These are phyloP conservation scores for Alnus glutinosa DNA, from an alignment of 306 rosid genomes.

Conservation along the genomic window DNA sequence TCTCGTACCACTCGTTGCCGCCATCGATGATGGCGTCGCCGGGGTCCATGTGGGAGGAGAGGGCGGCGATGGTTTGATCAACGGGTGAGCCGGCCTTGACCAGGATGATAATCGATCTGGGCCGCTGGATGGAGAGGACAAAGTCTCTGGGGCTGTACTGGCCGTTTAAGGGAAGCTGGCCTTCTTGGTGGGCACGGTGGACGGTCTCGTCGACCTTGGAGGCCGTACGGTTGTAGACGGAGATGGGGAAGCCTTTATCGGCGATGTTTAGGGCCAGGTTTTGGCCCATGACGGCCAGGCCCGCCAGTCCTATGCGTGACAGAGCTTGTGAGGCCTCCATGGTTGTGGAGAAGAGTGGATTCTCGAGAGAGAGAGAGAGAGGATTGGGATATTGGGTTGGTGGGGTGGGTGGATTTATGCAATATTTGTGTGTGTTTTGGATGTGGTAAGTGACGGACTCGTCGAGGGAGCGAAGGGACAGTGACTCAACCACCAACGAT, in stretches of 20 bases:
- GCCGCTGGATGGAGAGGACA: conserved; percentile 78
- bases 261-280: conserved; percentile 95
- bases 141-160: conserved; percentile 80
- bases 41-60: conserved; percentile 71
- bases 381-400: conserved; percentile 13
- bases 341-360: neutral
- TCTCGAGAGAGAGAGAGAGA: neutral
- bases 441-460: conserved; percentile 58
- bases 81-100: conserved; percentile 95
- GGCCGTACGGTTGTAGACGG: conserved; percentile 88
- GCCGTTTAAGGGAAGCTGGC: conserved; percentile 66
- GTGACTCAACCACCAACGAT: conserved; percentile 39
- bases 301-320: conserved; percentile 88
- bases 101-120: conserved; percentile 88
- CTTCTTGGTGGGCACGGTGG: conserved; percentile 69
- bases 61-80: conserved; percentile 81
- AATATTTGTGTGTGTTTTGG: neutral
- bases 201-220: conserved; percentile 90
- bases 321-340: conserved; percentile 71
- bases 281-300: conserved; percentile 98
- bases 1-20: conserved; percentile 94
- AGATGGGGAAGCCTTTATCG: conserved; percentile 93
- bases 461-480: conserved; percentile 78
- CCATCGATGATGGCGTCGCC: conserved; percentile 89
- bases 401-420: neutral